These are phyloP conservation scores for Amanita polypyramis DNA, from an alignment of 768 basidiomycete genomes.

Conservation along the genomic window DNA sequence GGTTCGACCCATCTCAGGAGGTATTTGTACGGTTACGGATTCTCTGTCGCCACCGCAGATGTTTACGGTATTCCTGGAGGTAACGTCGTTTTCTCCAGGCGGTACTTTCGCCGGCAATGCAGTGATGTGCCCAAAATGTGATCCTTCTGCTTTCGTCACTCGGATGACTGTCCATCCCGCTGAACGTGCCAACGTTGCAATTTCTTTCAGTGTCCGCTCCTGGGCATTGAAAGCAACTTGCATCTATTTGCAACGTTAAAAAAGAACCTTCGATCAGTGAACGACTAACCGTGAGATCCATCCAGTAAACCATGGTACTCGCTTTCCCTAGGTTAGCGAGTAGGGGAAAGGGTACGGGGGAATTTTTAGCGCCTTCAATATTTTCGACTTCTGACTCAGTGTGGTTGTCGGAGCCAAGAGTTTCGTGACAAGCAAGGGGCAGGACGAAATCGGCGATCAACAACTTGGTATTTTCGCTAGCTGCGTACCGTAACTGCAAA, in stretches of 20 bases:
- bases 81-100: constrained; percentile 12
- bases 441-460: constrained; percentile 66
- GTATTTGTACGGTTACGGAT: background rate
- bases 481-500: constrained; percentile 32
- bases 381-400: background rate
- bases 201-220: constrained; percentile 60
- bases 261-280: background rate
- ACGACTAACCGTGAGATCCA: constrained; percentile 51
- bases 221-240: constrained; percentile 57
- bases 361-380: constrained; percentile 40
- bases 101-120: constrained; percentile 54
- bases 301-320: constrained; percentile 58
- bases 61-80: constrained; percentile 15
- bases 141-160: constrained; percentile 47
- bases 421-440: constrained; percentile 59
- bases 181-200: constrained; percentile 38
- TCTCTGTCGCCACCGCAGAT: constrained; percentile 12
- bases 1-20: constrained; percentile 10
- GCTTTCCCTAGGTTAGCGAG: constrained; percentile 68
- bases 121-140: constrained; percentile 61
- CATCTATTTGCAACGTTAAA: constrained; percentile 37
- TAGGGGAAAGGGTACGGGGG: constrained; percentile 50
- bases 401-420: constrained; percentile 13
- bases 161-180: constrained; percentile 55
- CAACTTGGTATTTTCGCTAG: constrained; percentile 43